Evolutionary conservation across 495 filamentous ascomycete genomes (phyloP).

Genomic region (Chlorociboria aeruginascens): DNA sequence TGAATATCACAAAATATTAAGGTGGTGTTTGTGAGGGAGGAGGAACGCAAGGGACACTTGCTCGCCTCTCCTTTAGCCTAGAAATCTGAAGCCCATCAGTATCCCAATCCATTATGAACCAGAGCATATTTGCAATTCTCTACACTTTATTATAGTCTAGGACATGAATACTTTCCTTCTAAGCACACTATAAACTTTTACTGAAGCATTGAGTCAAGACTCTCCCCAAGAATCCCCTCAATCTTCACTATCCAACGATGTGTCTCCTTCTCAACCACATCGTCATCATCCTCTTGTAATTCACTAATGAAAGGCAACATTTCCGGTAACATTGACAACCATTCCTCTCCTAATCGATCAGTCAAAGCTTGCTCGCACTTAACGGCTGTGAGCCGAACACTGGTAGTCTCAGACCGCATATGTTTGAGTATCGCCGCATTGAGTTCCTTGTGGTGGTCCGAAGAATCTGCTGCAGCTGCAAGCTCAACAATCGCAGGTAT

Average conservation of each 20-base stretch:
- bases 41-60: too few species aligned
- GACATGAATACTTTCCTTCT: too few species aligned
- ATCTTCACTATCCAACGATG: slow-evolving; percentile 77
- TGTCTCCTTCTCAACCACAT: slow-evolving; percentile 78
- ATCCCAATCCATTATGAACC: too few species aligned
- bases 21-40: too few species aligned
- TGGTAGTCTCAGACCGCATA: slow-evolving; percentile 55
- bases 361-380: slow-evolving; percentile 69
- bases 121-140: too few species aligned
- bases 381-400: slow-evolving; percentile 63
- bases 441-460: slow-evolving; percentile 80
- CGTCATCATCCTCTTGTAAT: slow-evolving; percentile 90
- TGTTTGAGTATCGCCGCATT: slow-evolving; percentile 64
- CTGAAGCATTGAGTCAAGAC: slow-evolving; percentile 79
- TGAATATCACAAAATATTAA: too few species aligned
- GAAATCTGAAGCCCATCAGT: too few species aligned
- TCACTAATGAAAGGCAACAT: slow-evolving; percentile 93
- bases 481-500: slow-evolving; percentile 59
- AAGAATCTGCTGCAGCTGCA: slow-evolving; percentile 63
- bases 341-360: slow-evolving; percentile 73
- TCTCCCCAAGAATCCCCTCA: slow-evolving; percentile 77
- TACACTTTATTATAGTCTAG: too few species aligned
- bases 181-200: slow-evolving; percentile 23
- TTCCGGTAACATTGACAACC: slow-evolving; percentile 79
- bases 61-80: too few species aligned